Evolutionary conservation across 108 stramenopile species (phyloP), one percentile per base, ranked within the genome.

Genomic region (Nitzschia sp.): DNA sequence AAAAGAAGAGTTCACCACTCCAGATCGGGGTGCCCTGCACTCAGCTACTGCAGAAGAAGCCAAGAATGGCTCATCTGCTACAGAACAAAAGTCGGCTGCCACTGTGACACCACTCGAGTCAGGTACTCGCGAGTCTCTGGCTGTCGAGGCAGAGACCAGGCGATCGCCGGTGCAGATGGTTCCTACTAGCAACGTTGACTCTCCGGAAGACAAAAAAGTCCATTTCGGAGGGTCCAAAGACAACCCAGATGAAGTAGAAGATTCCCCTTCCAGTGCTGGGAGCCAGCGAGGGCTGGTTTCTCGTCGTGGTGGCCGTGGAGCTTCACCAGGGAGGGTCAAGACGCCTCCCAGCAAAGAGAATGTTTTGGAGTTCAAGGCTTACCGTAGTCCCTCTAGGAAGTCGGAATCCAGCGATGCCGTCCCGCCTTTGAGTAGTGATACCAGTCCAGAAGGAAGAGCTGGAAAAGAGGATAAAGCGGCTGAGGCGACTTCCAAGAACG

Each of bases 281-380:
- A 51, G 57, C 19, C 46, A 70, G 53, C 65, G 65, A 21, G 77
- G 77, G 0, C 39, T 70, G 8, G 77, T 78, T 10, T 78, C 77
- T 40, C 69, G 77, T 14, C 46, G 77, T 10, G 77, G 77, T 56
- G 65, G 69, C 10, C 22, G 65, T 51, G 54, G 69, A 40, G 63
- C 37, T 58, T 78, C 77, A 8, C 77, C 77, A 5, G 70, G 70
- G 10, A 42, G 77, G 5, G 43, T 57, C 46, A 52, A 39, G 15
- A 12, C 64, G n/a, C 29, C 21, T 55, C 50, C 66, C 9, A 55
- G 55, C 24, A 67, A 55, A 19, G 66, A 67, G 24, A 8, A 67
- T 0, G 62, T 70, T 50, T 43, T 77, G 58, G 80, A 81, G 53
- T 81, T 68, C 53, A 69, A 81, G 58, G 72, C 80, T 1, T 81